These are phyloP conservation scores for Yamadazyma conglobata DNA, from an alignment of 1,139 yeast species.

Conservation along the genomic window DNA sequence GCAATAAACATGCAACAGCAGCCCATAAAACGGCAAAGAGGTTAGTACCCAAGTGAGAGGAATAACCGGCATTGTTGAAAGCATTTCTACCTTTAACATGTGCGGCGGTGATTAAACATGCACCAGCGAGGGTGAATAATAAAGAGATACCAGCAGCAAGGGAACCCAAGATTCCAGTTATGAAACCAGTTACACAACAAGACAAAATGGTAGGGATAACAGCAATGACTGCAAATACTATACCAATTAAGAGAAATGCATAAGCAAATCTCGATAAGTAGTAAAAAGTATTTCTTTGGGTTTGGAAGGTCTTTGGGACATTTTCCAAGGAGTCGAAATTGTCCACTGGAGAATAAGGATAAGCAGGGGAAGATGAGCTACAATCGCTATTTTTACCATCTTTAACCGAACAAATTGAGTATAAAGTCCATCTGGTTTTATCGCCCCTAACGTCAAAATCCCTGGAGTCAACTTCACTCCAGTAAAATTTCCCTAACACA, in stretches of 20 bases:
- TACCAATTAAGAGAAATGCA: conserved; percentile 62
- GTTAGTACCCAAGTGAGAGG: conserved; percentile 53
- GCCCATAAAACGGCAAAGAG: conserved; percentile 68
- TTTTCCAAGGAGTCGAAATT: conserved; percentile 46
- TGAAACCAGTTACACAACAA: conserved; percentile 18
- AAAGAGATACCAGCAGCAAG: conserved; percentile 34
- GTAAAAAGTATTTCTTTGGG: conserved; percentile 49
- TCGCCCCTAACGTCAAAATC: conserved; percentile 40
- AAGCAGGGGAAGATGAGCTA: conserved; percentile 49
- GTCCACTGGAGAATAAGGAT: conserved; percentile 61
- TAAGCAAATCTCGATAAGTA: conserved; percentile 65
- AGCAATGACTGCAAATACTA: conserved; percentile 53
- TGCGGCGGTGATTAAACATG: conserved; percentile 62
- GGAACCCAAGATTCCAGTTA: conserved; percentile 26
- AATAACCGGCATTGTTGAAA: conserved; percentile 46
- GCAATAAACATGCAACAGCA: conserved; percentile 43
- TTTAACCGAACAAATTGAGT: conserved; percentile 53
- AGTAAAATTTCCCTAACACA: conserved; percentile 54
- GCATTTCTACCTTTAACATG: conserved; percentile 59
- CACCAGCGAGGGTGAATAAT: conserved; percentile 53
- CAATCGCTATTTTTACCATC: conserved; percentile 44
- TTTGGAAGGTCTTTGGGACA: conserved; percentile 44
- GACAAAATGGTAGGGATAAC: conserved; percentile 32
- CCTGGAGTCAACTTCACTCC: conserved; percentile 69
- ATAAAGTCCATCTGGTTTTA: conserved; percentile 69